Base-by-base conservation (phyloP, 495 filamentous ascomycete genomes). In the Aspergillus biplanus region DNA sequence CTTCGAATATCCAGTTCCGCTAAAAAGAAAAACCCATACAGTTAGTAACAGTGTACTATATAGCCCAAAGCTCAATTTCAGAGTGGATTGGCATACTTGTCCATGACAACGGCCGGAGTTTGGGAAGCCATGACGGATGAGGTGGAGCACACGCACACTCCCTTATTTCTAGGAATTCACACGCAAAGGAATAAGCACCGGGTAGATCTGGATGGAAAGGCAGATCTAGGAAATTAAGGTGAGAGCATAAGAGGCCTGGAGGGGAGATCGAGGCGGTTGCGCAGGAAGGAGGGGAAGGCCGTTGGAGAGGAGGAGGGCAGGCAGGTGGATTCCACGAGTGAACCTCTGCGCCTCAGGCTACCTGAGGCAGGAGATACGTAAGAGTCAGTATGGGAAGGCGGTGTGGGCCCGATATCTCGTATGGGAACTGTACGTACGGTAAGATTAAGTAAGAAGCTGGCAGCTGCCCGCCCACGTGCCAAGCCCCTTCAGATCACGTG, bases 101-200 rank as follows among this genome's bases (percentile, higher is more conserved):
- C 95, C 92, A 99, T 99, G 92, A 99, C 95, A 97, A 99, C 96
- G 90, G 95, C 95, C 66, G 95, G 95, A 73, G 95, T 98, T 89
- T 97, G 93, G 82, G 88, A 88, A 67, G 95, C 92, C 95, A 99
- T 99, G 72, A 71, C 73, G 71, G 68, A 66, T 62, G 69, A 65
- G 55, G 46, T 63, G 66, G 62, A 66, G 58, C 60, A 65, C 56
- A 63, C 69, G 56, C 68, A 63, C 64, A 53, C 56, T 64, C 57
- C 65, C 68, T 65, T 57, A 27, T 70, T 49, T 58, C 39, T 65
- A 63, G 46, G 42, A 63, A 62, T 62, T 60, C 50, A 42, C 31
- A 21, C 16, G 59, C 37, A 33, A 27, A 15, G 39, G 35, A 34
- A 37, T 1, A 7, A 32, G 32, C 11, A 27, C 4, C 52, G 32